These are phyloP conservation scores for Pterulicium gracile DNA, from an alignment of 1,284 basidiomycete genomes.

Conservation along the genomic window DNA sequence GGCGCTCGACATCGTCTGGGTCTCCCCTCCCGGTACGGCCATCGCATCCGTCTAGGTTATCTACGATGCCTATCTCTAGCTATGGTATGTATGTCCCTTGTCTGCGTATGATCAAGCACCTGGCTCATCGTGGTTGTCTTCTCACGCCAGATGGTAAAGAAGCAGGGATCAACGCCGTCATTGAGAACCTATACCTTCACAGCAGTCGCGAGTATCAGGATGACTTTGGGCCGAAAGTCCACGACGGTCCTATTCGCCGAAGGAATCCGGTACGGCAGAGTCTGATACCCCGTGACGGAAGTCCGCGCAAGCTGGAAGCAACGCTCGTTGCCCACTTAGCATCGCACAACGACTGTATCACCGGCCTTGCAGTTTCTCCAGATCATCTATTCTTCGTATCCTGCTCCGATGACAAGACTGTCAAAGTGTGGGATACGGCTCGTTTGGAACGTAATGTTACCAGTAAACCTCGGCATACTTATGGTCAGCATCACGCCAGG, in stretches of 20 bases:
- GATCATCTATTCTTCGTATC: slow-evolving; percentile 94
- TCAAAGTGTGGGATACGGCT: slow-evolving; percentile 57
- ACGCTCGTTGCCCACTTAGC: slow-evolving; percentile 79
- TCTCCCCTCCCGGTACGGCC: slow-evolving; percentile 8
- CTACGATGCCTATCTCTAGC: slow-evolving; percentile 49
- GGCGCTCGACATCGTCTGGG: slow-evolving; percentile 13
- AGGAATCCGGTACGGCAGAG: slow-evolving; percentile 60
- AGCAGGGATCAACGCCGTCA: slow-evolving; percentile 71
- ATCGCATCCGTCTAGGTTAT: slow-evolving; percentile 32
- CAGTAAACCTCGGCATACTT: slow-evolving; percentile 68
- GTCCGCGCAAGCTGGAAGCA: slow-evolving; percentile 52
- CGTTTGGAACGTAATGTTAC: slow-evolving; percentile 47
- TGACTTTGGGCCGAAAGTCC: slow-evolving; percentile 83
- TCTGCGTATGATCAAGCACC: slow-evolving; percentile 5
- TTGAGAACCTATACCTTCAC: slow-evolving; percentile 86
- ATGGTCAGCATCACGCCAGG: slow-evolving; percentile 68
- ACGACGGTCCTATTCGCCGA: slow-evolving; percentile 67
- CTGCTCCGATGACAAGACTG: slow-evolving; percentile 74
- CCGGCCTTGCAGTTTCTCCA: slow-evolving; percentile 78
- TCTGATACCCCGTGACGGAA: slow-evolving; percentile 47
- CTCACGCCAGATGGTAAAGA: slow-evolving; percentile 66
- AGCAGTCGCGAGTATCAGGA: slow-evolving; percentile 74
- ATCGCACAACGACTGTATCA: slow-evolving; percentile 75
- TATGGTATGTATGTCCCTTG: slow-evolving; percentile 42
- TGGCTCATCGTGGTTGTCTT: slow-evolving; percentile 6